Percentiles rank a stretch among this genome's conserved stretches.
Evolutionary conservation across 2,329 filamentous ascomycete genomes (phyloP).

Genomic region (Samsoniella hepiali): DNA sequence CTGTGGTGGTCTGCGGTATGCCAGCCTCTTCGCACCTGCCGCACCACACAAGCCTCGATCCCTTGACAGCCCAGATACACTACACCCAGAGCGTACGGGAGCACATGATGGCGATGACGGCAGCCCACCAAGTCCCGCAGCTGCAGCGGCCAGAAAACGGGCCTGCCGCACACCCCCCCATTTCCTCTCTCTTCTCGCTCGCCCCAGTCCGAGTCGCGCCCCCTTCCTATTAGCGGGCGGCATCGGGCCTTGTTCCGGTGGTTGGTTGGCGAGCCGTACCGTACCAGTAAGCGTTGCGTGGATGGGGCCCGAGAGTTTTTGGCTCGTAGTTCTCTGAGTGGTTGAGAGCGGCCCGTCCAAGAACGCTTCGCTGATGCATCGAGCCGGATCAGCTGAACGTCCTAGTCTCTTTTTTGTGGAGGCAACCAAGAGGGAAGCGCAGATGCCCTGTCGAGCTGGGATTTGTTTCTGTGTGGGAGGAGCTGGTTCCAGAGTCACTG

Average conservation of each 20-base stretch:
- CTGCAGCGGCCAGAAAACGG: not conserved
- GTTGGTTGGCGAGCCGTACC: conserved; percentile 18
- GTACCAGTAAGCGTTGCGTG: not conserved
- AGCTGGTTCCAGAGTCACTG: not conserved
- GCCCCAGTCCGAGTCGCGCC: not conserved
- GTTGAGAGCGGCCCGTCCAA: not conserved
- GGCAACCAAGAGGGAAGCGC: not conserved
- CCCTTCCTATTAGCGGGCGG: conserved; percentile 3
- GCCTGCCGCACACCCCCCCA: not conserved
- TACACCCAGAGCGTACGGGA: not conserved
- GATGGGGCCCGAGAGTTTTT: not conserved
- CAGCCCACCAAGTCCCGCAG: conserved; percentile 1
- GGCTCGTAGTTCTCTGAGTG: not conserved
- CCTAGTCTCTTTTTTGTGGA: conserved; percentile 17
- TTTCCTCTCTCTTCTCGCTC: not conserved
- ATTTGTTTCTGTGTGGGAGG: conserved; percentile 1
- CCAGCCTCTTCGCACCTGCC: conserved; percentile 1
- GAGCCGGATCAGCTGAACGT: conserved; percentile 17
- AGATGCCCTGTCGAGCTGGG: conserved; percentile 15
- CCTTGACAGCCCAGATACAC: conserved; percentile 7
- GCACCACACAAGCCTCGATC: conserved; percentile 3
- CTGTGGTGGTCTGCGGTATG: conserved; percentile 1
- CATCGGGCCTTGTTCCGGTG: conserved; percentile 19
- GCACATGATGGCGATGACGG: conserved; percentile 18
- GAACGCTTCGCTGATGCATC: conserved; percentile 10